A percentile compares a stretch with the other conserved stretches of the same genome.
phyloP scores from a whole-genome alignment of 202 grass and related monocot species.

The Brachypodium distachyon region DNA sequence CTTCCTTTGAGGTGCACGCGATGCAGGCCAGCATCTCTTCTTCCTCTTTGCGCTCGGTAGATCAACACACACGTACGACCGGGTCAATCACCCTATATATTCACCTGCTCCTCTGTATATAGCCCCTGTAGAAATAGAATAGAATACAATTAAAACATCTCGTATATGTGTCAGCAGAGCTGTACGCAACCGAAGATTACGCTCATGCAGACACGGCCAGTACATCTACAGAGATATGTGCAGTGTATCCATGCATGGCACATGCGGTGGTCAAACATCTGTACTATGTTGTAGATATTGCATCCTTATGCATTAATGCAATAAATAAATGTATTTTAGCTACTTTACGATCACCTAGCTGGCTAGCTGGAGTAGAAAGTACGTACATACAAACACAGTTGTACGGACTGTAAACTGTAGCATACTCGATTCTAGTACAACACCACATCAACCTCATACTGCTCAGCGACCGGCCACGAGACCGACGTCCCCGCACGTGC shows the following conservation, averaged over 20 bases:
- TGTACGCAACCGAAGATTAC: background rate
- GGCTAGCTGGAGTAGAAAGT: background rate
- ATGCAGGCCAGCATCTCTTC: constrained; percentile 75
- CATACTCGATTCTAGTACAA: background rate
- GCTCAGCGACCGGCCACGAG: background rate
- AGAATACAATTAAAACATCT: no score
- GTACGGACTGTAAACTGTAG: background rate
- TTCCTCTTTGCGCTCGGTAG: background rate
- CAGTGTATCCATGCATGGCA: background rate
- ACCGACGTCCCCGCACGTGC: background rate
- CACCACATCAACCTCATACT: background rate
- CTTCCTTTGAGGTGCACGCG: constrained; percentile 67
- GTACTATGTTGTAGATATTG: background rate
- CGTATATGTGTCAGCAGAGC: no score
- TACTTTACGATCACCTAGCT: background rate
- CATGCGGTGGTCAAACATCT: background rate
- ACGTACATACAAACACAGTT: no score
- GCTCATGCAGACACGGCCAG: background rate
- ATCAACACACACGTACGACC: no score
- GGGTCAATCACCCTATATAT: background rate
- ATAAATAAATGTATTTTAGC: no score
- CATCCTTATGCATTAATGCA: background rate
- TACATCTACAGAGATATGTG: background rate
- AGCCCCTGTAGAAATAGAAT: no score
- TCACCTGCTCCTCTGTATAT: no score